Base-by-base conservation (phyloP, 1,284 basidiomycete genomes). In the Rhizopogon parksii region DNA sequence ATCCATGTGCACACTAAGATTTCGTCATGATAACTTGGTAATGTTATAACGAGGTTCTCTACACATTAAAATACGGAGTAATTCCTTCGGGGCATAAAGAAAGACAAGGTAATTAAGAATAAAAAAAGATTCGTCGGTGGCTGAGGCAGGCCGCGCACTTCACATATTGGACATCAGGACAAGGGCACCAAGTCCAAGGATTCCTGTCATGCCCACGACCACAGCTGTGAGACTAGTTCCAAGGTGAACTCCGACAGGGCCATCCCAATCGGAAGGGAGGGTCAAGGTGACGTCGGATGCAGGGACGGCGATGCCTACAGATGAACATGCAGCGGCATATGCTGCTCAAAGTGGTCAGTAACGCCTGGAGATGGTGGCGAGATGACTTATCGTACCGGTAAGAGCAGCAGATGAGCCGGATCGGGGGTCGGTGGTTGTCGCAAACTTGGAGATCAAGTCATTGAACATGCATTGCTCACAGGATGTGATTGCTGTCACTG, bases 391-490 rank as follows among this genome's bases (percentile, higher is more conserved):
- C 72, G 52, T 50, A 82, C 83, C 80, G 36, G 60, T 61, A 27
- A 87, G 65, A 14, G 80, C 69, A 12, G 72, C 59, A 47, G 76
- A 73, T 17, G 78, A 79, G n/a, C 85, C 85, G 5, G 75, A 76
- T 15, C 71, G 70, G 27, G 69, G 64, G 61, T 83, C 79, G 21
- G 73, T 68, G 45, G 72, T 68, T 15, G 64, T 68, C 49, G 69
- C 62, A 62, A 84, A 82, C 34, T 65, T 66, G 6, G 61, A 58
- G 57, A 88, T 75, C 35, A 85, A 66, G 50, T 69, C 64, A 40
- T 65, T 64, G 61, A 83, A 81, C 72, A 82, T 75, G 70, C 85
- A 87, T 58, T 82, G 76, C 60, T 88, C 75, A 65, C 83, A 85
- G 19, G 55, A 47, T 1, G 68, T 64, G 50, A 88, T 65, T 0